Evolutionary conservation across 2,329 filamentous ascomycete genomes (phyloP), one percentile per base, ranked within the genome.

Genomic region (Aaosphaeria pasadenensis): DNA sequence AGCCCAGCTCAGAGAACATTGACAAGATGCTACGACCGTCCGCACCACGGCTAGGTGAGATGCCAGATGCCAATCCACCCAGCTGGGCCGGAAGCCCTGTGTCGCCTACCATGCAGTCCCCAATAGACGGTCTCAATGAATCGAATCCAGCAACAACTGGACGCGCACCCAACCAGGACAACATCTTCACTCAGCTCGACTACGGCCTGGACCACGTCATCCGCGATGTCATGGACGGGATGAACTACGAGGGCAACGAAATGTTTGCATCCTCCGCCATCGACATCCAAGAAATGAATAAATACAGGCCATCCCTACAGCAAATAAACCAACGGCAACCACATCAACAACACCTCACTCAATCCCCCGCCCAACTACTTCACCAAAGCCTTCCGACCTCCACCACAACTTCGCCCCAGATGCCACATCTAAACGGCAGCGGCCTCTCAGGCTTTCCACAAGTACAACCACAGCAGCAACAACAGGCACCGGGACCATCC

Each of bases 1-100:
- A 69, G 39, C 59, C 59, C 1, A 57, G 51, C 29, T 40, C 59
- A 6, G 54, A 60, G 6, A 44, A 52, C 17, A 39, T 69, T 7
- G 66, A 70, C 33, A 59, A 44, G n/a, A 51, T 68, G 53, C 53
- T 68, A 6, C 55, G 59, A 46, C 62, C 64, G 4, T 45, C 54
- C 7, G 64, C 57, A 9, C 57, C 59, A 4, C 58, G 51, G 32
- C 43, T 69, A 24, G 66, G 66, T 5, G 64, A 68, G 29, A 56
- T 53, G 28, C 56, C 55, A 0, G 40, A 11, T 38, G 46, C 58
- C 5, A 45, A 46, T 39, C 53, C 51, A 5, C 53, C 60, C 7
- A 56, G 54, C 33, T 67, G 58, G 57, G 44, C 47, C 51, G 57
- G 57, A 1, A 58, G 47, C 36, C 60, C 55, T n/a, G 48, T 54